phyloP scores from a whole-genome alignment of 805 yeast species.

The Phaffomyces thermotolerans region DNA sequence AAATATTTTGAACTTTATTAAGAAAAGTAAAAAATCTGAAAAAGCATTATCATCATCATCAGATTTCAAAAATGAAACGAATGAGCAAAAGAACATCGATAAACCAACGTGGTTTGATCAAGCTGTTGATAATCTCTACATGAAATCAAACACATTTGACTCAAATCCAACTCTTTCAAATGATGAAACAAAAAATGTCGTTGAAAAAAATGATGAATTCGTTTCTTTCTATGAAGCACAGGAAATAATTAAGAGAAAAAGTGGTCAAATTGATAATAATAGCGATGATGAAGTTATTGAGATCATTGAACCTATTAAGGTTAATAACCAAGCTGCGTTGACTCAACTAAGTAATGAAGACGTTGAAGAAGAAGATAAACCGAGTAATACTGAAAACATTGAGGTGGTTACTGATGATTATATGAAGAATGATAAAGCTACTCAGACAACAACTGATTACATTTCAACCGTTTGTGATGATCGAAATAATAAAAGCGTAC shows the following conservation, averaged over 20 bases:
- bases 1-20: background rate
- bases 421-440: background rate
- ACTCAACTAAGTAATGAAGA: background rate
- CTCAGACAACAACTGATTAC: background rate
- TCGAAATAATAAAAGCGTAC: background rate
- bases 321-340: too few species aligned
- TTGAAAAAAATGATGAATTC: conserved; percentile 33
- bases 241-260: conserved; percentile 20
- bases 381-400: background rate
- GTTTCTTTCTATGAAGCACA: conserved; percentile 45
- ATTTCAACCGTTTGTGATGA: background rate
- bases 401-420: background rate
- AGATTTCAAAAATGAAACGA: background rate
- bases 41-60: background rate
- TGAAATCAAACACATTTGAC: background rate
- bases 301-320: conserved; percentile 1
- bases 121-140: background rate
- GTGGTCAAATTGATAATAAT: background rate
- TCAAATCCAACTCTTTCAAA: background rate
- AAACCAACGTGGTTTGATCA: conserved; percentile 7
- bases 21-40: background rate
- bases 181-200: background rate
- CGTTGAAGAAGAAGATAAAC: background rate
- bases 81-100: background rate
- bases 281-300: background rate